Conservation (phyloP, 768 basidiomycete genomes). For the Suillus subaureus region DNA sequence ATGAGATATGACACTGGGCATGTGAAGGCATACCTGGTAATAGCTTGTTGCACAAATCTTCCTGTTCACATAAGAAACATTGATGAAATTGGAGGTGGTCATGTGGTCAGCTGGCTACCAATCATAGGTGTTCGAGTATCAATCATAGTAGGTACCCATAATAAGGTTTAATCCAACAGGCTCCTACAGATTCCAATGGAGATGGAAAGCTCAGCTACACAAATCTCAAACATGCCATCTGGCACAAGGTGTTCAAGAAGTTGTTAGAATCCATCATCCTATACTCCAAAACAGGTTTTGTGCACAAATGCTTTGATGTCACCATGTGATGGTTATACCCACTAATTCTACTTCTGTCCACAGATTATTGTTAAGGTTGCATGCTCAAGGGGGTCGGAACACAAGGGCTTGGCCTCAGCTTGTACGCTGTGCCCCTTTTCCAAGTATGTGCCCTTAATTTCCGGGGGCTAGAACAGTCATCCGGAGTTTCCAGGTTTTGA, state of each 20-base stretch:
- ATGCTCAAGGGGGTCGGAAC: too few species aligned
- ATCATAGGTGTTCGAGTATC: constrained; percentile 5
- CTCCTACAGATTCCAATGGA: not conserved
- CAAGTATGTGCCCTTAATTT: too few species aligned
- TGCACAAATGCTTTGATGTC: constrained; percentile 29
- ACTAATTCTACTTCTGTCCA: constrained; percentile 23
- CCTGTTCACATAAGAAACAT: too few species aligned
- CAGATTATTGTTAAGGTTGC: too few species aligned
- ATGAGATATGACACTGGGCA: too few species aligned
- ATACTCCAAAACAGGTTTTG: constrained; percentile 15
- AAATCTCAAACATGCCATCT: constrained; percentile 23
- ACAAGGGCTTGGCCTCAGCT: too few species aligned
- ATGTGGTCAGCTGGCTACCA: constrained; percentile 22
- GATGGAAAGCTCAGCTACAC: constrained; percentile 16
- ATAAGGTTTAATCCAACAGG: not conserved
- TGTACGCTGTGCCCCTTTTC: too few species aligned
- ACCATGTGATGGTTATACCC: constrained; percentile 26
- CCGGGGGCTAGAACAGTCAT: too few species aligned
- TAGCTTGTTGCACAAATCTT: constrained; percentile 19
- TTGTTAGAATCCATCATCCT: constrained; percentile 14
- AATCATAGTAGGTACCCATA: too few species aligned
- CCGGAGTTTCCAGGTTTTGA: too few species aligned
- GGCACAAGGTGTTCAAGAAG: constrained; percentile 21
- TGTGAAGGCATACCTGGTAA: constrained; percentile 20
- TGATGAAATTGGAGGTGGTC: constrained; percentile 13